Evolutionary conservation across 345 rosid genomes (phyloP), one percentile per base, ranked within the genome.

Genomic region (Camelina sativa): DNA sequence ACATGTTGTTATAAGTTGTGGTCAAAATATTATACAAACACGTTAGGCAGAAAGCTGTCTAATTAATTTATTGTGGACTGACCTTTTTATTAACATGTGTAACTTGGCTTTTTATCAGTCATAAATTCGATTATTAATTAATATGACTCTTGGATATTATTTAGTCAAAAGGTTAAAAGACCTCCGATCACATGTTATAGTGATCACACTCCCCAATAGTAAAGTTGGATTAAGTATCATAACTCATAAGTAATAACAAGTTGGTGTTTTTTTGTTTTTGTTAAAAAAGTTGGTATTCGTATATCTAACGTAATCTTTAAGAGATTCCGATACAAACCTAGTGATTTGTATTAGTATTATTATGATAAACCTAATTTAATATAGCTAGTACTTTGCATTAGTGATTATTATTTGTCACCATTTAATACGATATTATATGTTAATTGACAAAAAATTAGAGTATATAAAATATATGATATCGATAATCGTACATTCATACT

Each of bases 31-130:
- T n/a, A 40, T 37, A 67, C 47, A 43, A n/a, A 50, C 15, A 38
- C 17, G 44, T 76, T 69, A 46, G 54, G 71, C 75, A 55, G 52
- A 63, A 69, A 63, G 76, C 52, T 55, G 44, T 54, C 59, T 22
- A 8, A 44, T 62, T 43, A 53, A 11, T 34, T 55, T 55, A 17
- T 55, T 63, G 54, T 28, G 54, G 61, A 69, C 71, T 53, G 53
- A 46, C 65, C 75, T 70, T 76, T 76, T 62, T n/a, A 9, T 44
- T 41, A 43, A 69, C 70, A 54, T 69, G 69, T 76, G 69, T 68
- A 43, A 40, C 48, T 41, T 9, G 4, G 59, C 71, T 70, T 62
- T 46, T 46, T 17, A 53, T 68, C 70, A 61, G 58, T 32, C 51
- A 41, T 52, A 5, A 52, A 52, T 53, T 68, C 30, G 68, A 76